Percentiles rank a stretch among this genome's conserved stretches.
These are phyloP conservation scores for Candida pseudocylindracea DNA, from an alignment of 1,139 yeast genomes.

Conservation along the genomic window DNA sequence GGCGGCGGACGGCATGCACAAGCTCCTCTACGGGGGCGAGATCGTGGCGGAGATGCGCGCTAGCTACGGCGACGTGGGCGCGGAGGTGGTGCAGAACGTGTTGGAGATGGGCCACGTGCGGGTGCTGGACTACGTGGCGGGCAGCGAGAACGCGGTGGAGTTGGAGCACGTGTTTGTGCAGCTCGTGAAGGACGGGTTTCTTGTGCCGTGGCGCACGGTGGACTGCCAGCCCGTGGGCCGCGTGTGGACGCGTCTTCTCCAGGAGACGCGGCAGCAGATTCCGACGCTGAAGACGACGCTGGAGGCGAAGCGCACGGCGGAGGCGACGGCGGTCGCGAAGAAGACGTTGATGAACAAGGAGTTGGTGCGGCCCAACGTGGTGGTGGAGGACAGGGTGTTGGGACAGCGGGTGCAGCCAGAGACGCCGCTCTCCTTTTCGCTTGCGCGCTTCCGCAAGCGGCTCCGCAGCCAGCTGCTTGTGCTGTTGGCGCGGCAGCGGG, in stretches of 20 bases:
- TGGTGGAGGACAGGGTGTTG: slow-evolving; percentile 12
- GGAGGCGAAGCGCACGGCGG: slow-evolving; percentile 41
- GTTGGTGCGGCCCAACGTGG: slow-evolving; percentile 10
- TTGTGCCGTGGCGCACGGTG: slow-evolving; percentile 21
- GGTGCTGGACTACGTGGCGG: slow-evolving; percentile 30
- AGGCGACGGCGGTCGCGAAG: slow-evolving; percentile 42
- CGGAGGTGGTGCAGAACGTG: slow-evolving; percentile 57
- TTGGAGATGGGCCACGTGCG: slow-evolving; percentile 41
- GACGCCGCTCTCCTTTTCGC: slow-evolving; percentile 30
- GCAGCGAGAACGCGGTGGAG: slow-evolving; percentile 10
- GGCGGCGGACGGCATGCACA: slow-evolving; percentile 40
- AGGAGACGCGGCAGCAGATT: slow-evolving; percentile 22
- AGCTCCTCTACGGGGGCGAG: slow-evolving; percentile 58
- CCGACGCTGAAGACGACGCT: slow-evolving; percentile 28
- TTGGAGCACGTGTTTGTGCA: slow-evolving; percentile 14
- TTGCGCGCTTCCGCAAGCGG: slow-evolving; percentile 38
- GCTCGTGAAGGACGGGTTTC: slow-evolving; percentile 35
- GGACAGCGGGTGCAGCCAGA: slow-evolving; percentile 26
- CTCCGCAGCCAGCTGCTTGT: slow-evolving; percentile 43
- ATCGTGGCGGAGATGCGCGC: slow-evolving; percentile 30
- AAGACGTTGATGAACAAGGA: slow-evolving; percentile 11
- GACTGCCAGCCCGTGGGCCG: slow-evolving; percentile 26
- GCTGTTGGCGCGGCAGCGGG: slow-evolving; percentile 37
- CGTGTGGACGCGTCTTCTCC: slow-evolving; percentile 30
- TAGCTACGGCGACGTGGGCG: slow-evolving; percentile 21